A percentile compares a stretch with the other conserved stretches of the same genome.
Evolutionary conservation across 192 early-diverging fungal genomes (phyloP).

Genomic region (Diversispora epigaea): DNA sequence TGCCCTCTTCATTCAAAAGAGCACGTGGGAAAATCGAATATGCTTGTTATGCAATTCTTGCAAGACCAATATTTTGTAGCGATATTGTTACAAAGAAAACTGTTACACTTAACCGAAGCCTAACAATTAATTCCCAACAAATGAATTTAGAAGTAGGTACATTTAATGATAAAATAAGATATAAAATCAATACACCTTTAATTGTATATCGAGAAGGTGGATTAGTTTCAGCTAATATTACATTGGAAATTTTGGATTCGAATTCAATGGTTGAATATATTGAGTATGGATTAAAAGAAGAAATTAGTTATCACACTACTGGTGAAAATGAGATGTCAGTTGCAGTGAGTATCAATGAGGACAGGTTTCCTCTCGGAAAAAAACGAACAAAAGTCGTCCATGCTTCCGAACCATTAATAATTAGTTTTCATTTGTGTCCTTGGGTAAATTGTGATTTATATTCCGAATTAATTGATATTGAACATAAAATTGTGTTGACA

Average conservation of each 20-base stretch:
- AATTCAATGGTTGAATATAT: slow-evolving; percentile 26
- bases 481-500: slow-evolving; percentile 8
- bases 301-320: slow-evolving; percentile 39
- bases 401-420: background rate
- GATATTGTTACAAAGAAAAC: slow-evolving; percentile 31
- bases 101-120: slow-evolving; percentile 36
- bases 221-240: slow-evolving; percentile 33
- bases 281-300: slow-evolving; percentile 41
- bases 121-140: slow-evolving; percentile 18
- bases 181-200: slow-evolving; percentile 36
- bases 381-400: background rate
- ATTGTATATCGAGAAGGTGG: slow-evolving; percentile 44
- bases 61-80: slow-evolving; percentile 35
- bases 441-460: slow-evolving; percentile 22
- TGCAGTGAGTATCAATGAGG: slow-evolving; percentile 24
- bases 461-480: slow-evolving; percentile 9
- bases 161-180: slow-evolving; percentile 20
- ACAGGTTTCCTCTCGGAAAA: slow-evolving; percentile 39
- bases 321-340: slow-evolving; percentile 26
- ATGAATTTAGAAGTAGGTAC: slow-evolving; percentile 20
- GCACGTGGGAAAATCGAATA: slow-evolving; percentile 41
- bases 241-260: slow-evolving; percentile 26
- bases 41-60: slow-evolving; percentile 24
- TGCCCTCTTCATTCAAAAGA: slow-evolving; percentile 40
- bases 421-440: slow-evolving; percentile 9